Base-by-base conservation (phyloP, 352 stramenopile species). In the Phytophthora hybrid region DNA sequence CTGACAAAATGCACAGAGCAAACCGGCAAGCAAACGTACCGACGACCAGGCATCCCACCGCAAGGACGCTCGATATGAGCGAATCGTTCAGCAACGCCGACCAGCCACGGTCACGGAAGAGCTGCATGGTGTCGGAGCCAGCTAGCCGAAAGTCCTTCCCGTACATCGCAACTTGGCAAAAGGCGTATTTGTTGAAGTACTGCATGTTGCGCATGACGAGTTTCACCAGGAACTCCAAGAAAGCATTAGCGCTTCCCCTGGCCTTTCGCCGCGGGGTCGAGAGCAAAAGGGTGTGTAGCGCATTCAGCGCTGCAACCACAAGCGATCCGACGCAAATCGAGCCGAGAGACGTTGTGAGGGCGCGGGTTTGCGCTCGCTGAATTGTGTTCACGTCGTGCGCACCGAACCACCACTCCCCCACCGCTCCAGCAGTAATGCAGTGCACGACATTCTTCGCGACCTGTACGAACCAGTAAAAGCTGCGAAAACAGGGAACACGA, bases 181-280 rank as follows among this genome's bases (percentile, higher is more conserved):
- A 95, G 4, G 90, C 90, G 67, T 89, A 97, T 73, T 97, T 97
- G 82, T 97, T 97, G 62, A 94, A 97, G 46, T 92, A 90, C 59
- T 90, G 75, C 69, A 93, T 81, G 65, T 94, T 93, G 53, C 82
- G 83, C 52, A 85, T 84, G 14, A 94, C 83, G 34, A 93, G 66
- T 59, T 80, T 79, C 47, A 94, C 83, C 39, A 96, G 72, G 63
- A 88, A 96, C 62, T 95, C 89, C n/a, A 96, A 75, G 44, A 85
- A 96, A 31, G 88, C 89, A 55, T 96, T 96, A 3, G 84, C 75
- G 51, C 83, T 91, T 6, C 82, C 77, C 29, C 78, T 81, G 6
- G 80, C 71, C 67, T 94, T 93, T 51, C 87, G 87, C 9, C 90
- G 85, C 13, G 83, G 83, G 6, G 85, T 82, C 16, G 85, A 92